Base-by-base conservation (phyloP, 768 basidiomycete genomes). In the Thelephora ganbajun region DNA sequence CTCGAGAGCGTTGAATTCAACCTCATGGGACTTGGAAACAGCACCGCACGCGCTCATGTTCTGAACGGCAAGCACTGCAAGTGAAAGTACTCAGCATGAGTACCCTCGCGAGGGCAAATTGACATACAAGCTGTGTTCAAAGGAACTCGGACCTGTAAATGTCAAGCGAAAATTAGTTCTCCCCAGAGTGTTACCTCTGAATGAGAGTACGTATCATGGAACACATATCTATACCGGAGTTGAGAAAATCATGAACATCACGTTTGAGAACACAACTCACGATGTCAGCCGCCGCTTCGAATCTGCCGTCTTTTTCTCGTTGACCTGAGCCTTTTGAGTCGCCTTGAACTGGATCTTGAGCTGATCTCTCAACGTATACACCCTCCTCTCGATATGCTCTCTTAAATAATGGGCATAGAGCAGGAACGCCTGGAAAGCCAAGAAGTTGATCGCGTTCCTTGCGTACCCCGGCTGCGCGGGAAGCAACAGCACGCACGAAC, bases 1-100 rank as follows among this genome's bases (percentile, higher is more conserved):
- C 55, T 79, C 78, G 14, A 92, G 70, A 5, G 87, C 92, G 56
- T 79, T 80, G 58, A 92, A 91, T 67, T 96, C 91, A 48, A 93
- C 79, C 51, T 84, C 80, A 57, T 91, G 83, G 34, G 81, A 77
- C 53, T 76, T 78, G 2, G 74, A 71, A 42, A 94, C 73, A 1
- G 76, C 73, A 6, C 83, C 78, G 0, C 78, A 77, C 1, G 86
- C 88, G 51, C 85, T 81, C 74, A 94, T 80, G 58, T 97, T 94
- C 65, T 96, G 92, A 14, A 93, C 83, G 1, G 92, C 89, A 44
- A 94, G 69, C 13, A 92, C 66, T 69, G 44, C 26, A 14, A 20
- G 6, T 6, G 19, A 20, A 16, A 43, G 45, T 50, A 42, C 26
- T 41, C 14, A 9, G n/a, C 6, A 41, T 30, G 26, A 44, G 22